These are phyloP conservation scores for Epicoccum nigrum DNA, from an alignment of 2,329 filamentous ascomycete species.

Conservation along the genomic window DNA sequence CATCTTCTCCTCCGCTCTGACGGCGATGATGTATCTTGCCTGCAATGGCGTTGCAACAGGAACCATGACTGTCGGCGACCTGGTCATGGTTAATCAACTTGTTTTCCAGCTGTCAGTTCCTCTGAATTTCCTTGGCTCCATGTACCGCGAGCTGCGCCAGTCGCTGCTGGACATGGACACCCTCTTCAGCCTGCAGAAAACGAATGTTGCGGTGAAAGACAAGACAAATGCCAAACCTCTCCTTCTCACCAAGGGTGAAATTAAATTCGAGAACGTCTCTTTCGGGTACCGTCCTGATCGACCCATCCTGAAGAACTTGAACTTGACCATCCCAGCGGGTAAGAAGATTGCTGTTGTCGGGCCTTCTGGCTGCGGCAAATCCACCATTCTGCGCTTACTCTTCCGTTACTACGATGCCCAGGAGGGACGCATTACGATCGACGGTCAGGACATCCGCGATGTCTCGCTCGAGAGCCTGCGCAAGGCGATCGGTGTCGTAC, in stretches of 20 bases:
- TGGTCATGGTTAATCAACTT: conserved; percentile 98
- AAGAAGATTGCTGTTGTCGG: conserved; percentile 97
- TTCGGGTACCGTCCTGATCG: conserved; percentile 91
- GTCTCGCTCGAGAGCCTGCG: conserved; percentile 84
- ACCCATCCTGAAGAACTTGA: conserved; percentile 84
- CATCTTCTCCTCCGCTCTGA: conserved; percentile 93
- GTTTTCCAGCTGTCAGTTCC: conserved; percentile 98
- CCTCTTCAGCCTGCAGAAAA: conserved; percentile 94
- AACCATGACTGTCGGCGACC: conserved; percentile 84
- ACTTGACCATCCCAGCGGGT: conserved; percentile 88
- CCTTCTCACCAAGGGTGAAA: conserved; percentile 79
- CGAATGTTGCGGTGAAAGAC: conserved; percentile 87
- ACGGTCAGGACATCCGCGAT: conserved; percentile 88
- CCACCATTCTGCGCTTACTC: conserved; percentile 84
- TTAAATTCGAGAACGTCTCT: conserved; percentile 90
- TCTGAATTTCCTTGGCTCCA: conserved; percentile 96
- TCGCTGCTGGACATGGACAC: conserved; percentile 98
- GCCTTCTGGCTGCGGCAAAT: conserved; percentile 94
- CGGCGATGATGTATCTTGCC: conserved; percentile 97
- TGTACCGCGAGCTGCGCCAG: conserved; percentile 94
- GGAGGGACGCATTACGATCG: conserved; percentile 82
- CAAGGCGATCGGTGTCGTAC: conserved; percentile 88
- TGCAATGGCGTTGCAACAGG: conserved; percentile 86
- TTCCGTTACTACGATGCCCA: conserved; percentile 96
- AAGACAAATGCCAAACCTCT: conserved; percentile 75